Evolutionary conservation across 129 eudicot genomes (phyloP), one percentile per base, ranked within the genome.

Genomic region (Ambrosia artemisiifolia): DNA sequence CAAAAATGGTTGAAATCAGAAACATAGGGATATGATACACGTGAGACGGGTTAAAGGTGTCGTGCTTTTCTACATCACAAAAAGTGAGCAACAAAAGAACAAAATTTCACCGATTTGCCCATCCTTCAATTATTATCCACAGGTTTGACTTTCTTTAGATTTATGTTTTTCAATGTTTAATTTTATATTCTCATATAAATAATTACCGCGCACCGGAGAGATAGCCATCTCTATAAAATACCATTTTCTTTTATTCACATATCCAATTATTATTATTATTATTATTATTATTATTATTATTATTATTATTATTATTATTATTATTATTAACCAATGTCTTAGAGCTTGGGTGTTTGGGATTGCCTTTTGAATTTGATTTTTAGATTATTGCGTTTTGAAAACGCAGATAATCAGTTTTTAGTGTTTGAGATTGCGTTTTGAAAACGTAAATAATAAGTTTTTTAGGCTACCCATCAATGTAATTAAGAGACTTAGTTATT

Each of bases 31-130:
- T 67, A 72, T 69, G 76, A 74, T 81, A 79, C 88, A 84, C 92
- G 86, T 83, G 88, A 81, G 84, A 66, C 71, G 81, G 75, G 63
- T 69, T 85, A 83, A 77, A 87, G 83, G 77, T 77, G 63, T 72
- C 57, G 64, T 73, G 81, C 86, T 72, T 78, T 84, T 79, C 73
- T 79, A 79, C 76, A 67, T 75, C 75, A 74, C 64, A 71, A 75
- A 75, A 70, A 5, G 66, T 53, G 81, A 78, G 80, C 57, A 75
- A 63, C 62, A 60, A 35, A 75, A 60, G 75, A 81, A 64, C 64
- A 70, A 65, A 44, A 34, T 50, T 56, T 35, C 77, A 24, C 69
- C 57, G 75, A 24, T 62, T 35, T 35, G 73, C 78, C 80, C 83
- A 80, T 61, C 70, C 71, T 74, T 74, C 83, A 80, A 74, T 69